Evolutionary conservation across 176 grass and related monocot genomes (phyloP), one percentile per base, ranked within the genome.

Genomic region (Typha latifolia): DNA sequence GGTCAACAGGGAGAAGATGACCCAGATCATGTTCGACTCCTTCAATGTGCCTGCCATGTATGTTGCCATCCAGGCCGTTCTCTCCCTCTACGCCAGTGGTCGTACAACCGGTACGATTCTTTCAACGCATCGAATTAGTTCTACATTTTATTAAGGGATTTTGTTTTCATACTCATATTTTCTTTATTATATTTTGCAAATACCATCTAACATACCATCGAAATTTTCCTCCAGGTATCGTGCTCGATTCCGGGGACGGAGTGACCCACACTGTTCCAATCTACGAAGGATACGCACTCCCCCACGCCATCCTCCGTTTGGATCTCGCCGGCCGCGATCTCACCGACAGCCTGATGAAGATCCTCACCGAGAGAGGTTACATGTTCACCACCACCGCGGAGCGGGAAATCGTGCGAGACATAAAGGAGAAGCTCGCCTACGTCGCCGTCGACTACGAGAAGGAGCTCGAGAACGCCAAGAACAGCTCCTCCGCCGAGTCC

Each of bases 21-120:
- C 90, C 69, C 90, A 95, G 68, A 95, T 95, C 71, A 95, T 95
- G 90, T 95, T 95, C 37, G 90, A 95, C 73, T 86, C 86, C 0
- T 95, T 95, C 71, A 89, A 73, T 76, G 84, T 81, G 48, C 90
- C 90, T 0, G 90, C 90, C 16, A 89, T 95, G 85, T 95, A 95
- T 63, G 80, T 94, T 10, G 64, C 86, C 49, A 95, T 95, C 78
- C 90, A 95, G 74, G 90, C 90, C 0, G 85, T 95, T 82, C 90
- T 95, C 52, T 95, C 90, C 18, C 68, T 95, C 21, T 95, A 95
- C 15, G 82, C 90, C 51, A 89, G 86, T 32, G 90, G 90, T 32
- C 77, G 90, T 24, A 95, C 90, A 61, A 95, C 85, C 26, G 90
- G 90, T 89, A 89, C 69, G 72, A 50, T 43, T 6, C 37, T 32